Evolutionary conservation across 257 asterid species (phyloP).

Genomic region (Echium plantagineum): DNA sequence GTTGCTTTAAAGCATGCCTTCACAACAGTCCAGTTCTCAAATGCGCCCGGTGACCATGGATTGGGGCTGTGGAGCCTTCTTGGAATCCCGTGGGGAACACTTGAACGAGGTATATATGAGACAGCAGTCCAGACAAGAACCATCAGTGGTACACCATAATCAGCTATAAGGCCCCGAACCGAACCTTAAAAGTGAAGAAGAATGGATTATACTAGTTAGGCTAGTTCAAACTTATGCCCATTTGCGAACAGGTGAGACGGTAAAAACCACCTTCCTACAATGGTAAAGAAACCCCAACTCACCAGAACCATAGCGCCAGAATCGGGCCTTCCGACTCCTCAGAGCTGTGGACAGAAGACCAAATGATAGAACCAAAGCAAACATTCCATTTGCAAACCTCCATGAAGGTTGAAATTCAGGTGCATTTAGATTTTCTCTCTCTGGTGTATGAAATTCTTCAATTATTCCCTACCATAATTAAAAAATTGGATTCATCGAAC

Average conservation of each 20-base stretch:
- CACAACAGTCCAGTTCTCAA: conserved; percentile 8
- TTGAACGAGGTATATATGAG: conserved; percentile 1
- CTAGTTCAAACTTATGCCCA: neutral
- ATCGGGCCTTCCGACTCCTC: conserved; percentile 13
- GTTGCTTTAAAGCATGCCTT: neutral
- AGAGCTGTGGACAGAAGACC: conserved; percentile 11
- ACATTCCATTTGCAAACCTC: conserved; percentile 7
- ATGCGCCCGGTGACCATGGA: conserved; percentile 14
- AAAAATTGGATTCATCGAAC: neutral
- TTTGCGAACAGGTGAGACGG: neutral
- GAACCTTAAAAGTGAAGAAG: conserved; percentile 1
- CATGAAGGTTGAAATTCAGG: conserved; percentile 8
- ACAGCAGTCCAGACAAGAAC: conserved; percentile 10
- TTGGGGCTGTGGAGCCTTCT: conserved; percentile 11
- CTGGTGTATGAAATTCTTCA: conserved; percentile 8
- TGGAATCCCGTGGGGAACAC: conserved; percentile 13
- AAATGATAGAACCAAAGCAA: conserved; percentile 9
- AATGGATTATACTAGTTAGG: neutral
- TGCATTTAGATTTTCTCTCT: neutral
- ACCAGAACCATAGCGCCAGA: conserved; percentile 14
- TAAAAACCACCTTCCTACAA: neutral
- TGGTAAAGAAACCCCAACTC: neutral
- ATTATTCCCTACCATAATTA: conserved; percentile 8
- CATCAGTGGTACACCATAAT: conserved; percentile 16
- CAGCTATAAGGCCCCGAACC: conserved; percentile 7